Percentiles rank a stretch among this genome's conserved stretches.
Evolutionary conservation across 2,329 filamentous ascomycete species (phyloP).

Genomic region (Colletotrichum trifolii): DNA sequence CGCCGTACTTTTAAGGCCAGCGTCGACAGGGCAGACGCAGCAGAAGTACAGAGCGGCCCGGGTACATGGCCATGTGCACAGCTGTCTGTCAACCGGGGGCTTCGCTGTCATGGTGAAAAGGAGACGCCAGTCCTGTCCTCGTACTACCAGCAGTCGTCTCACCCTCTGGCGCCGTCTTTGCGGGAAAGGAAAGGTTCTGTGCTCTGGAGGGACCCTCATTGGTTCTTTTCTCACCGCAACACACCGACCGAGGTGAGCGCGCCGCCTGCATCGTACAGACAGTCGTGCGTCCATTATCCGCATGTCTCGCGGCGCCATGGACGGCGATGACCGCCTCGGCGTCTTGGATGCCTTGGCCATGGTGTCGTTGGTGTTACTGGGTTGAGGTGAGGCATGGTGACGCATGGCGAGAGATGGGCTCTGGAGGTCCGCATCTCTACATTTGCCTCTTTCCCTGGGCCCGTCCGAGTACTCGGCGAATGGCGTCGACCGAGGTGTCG

Average conservation of each 20-base stretch:
- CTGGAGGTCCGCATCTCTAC: neutral
- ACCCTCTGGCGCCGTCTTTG: too few species aligned
- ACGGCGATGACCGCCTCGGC: too few species aligned
- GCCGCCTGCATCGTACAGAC: too few species aligned
- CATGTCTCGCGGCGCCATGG: too few species aligned
- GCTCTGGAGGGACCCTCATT: too few species aligned
- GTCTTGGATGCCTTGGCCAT: too few species aligned
- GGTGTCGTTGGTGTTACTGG: too few species aligned
- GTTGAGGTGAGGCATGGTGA: neutral
- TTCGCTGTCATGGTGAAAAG: conserved; percentile 33
- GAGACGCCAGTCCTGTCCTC: neutral
- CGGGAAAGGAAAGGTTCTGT: too few species aligned
- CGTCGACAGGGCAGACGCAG: neutral
- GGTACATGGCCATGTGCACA: conserved; percentile 35
- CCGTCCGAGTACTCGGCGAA: conserved; percentile 3
- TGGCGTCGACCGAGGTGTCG: neutral
- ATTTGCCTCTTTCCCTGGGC: conserved; percentile 27
- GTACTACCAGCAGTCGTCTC: too few species aligned
- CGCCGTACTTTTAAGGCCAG: neutral
- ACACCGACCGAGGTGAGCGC: neutral
- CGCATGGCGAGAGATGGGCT: too few species aligned
- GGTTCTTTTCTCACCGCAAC: too few species aligned
- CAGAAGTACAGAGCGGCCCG: conserved; percentile 18
- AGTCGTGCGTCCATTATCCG: too few species aligned
- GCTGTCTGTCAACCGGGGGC: conserved; percentile 27